Evolutionary conservation across 768 basidiomycete genomes (phyloP).

Genomic region (Agaricus bisporus): DNA sequence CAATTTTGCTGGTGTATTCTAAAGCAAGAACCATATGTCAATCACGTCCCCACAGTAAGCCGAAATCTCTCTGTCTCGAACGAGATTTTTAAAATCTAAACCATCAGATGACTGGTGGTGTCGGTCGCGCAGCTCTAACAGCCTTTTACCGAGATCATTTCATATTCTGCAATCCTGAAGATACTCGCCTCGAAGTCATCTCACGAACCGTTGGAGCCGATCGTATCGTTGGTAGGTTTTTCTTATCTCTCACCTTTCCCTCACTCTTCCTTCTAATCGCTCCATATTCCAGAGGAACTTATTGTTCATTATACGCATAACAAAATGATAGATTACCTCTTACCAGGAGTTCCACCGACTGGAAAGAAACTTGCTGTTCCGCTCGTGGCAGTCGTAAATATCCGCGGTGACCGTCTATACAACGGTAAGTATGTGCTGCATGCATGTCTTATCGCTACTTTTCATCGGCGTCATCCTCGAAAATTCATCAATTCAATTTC

Average conservation of each 20-base stretch:
- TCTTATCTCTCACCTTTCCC: too few relatives aligned
- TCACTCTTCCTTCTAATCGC: not conserved
- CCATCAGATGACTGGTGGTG: conserved; percentile 47
- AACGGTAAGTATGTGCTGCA: conserved; percentile 8
- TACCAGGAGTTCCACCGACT: conserved; percentile 49
- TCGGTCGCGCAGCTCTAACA: conserved; percentile 42
- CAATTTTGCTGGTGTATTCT: not conserved
- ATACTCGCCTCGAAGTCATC: conserved; percentile 35
- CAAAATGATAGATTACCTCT: conserved; percentile 37
- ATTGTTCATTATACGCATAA: conserved; percentile 41
- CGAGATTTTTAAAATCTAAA: too few relatives aligned
- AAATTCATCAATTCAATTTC: not conserved
- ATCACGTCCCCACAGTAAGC: conserved; percentile 49
- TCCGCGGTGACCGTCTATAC: conserved; percentile 21
- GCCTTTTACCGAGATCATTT: conserved; percentile 54
- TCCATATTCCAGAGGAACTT: conserved; percentile 37
- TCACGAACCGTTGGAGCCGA: conserved; percentile 49
- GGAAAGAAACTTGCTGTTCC: conserved; percentile 43
- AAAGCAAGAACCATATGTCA: conserved; percentile 54
- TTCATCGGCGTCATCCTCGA: too few relatives aligned
- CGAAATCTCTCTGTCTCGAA: not conserved
- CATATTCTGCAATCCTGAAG: conserved; percentile 48
- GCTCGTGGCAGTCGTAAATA: conserved; percentile 50
- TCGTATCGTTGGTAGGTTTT: conserved; percentile 39
- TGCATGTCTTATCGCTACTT: not conserved